Evolutionary conservation across 345 rosid genomes (phyloP).

Genomic region (Combretum micranthum): DNA sequence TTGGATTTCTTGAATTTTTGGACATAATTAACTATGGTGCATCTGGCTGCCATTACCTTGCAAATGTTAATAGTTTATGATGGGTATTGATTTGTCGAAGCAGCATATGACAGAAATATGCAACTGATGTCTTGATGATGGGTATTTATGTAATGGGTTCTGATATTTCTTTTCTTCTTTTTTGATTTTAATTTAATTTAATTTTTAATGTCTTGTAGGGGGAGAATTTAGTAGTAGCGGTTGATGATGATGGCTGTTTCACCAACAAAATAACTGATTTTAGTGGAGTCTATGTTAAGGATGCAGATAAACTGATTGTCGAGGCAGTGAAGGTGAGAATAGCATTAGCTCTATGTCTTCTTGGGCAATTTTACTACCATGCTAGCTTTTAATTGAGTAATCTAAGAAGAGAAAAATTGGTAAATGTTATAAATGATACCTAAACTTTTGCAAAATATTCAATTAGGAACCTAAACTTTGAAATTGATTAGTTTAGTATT

Average conservation of each 20-base stretch:
- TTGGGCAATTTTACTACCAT: not conserved
- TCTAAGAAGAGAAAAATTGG: too few species aligned
- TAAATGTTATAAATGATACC: too few species aligned
- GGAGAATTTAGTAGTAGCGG: slow-evolving; percentile 74
- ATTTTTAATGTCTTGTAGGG: slow-evolving; percentile 36
- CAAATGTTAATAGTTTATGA: too few species aligned
- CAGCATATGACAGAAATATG: too few species aligned
- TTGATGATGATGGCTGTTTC: slow-evolving; percentile 94
- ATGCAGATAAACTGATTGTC: slow-evolving; percentile 81
- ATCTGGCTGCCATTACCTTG: too few species aligned
- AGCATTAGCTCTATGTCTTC: not conserved
- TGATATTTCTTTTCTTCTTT: not conserved
- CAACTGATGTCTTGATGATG: not conserved
- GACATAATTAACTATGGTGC: too few species aligned
- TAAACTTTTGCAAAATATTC: too few species aligned
- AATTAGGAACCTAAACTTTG: too few species aligned
- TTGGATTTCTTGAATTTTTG: too few species aligned
- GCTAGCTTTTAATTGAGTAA: too few species aligned
- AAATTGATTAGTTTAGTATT: too few species aligned
- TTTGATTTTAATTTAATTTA: not conserved
- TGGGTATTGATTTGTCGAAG: too few species aligned
- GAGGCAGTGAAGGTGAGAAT: slow-evolving; percentile 75
- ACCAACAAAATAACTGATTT: slow-evolving; percentile 71
- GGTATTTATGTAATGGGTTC: not conserved
- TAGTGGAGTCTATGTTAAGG: slow-evolving; percentile 72